Evolutionary conservation across 1,284 basidiomycete genomes (phyloP).

Genomic region (Golubevia pallescens): DNA sequence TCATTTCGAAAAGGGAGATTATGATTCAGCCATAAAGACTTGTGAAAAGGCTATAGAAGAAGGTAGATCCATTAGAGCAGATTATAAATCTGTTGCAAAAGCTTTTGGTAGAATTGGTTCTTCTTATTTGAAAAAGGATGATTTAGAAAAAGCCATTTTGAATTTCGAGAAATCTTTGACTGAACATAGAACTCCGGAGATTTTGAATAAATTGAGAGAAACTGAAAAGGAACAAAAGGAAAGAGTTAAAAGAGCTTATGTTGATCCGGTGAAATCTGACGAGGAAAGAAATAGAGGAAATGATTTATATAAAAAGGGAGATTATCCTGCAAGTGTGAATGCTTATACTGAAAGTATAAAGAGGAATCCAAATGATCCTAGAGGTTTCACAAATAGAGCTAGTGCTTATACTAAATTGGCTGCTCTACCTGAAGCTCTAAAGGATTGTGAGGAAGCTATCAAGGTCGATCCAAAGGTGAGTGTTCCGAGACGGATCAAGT

Average conservation of each 20-base stretch:
- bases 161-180: conserved; percentile 73
- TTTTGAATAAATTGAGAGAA: conserved; percentile 80
- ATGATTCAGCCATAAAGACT: conserved; percentile 85
- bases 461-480: conserved; percentile 80
- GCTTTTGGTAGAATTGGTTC: conserved; percentile 89
- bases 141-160: conserved; percentile 73
- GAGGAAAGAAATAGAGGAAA: conserved; percentile 91
- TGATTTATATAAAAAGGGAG: conserved; percentile 78
- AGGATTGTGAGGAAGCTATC: conserved; percentile 93
- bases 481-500: not conserved
- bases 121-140: conserved; percentile 81
- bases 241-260: conserved; percentile 80
- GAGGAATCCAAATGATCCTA: conserved; percentile 85
- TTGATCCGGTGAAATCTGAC: conserved; percentile 85
- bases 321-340: conserved; percentile 91
- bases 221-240: conserved; percentile 82
- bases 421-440: conserved; percentile 92
- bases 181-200: conserved; percentile 93
- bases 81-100: conserved; percentile 71
- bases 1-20: conserved; percentile 91
- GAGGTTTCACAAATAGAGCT: conserved; percentile 95
- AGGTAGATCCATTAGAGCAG: conserved; percentile 73
- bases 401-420: conserved; percentile 94
- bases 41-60: conserved; percentile 95
- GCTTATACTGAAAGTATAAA: conserved; percentile 95